Conservation (phyloP, 2,329 filamentous ascomycete genomes). For the Helotiales sp. region DNA sequence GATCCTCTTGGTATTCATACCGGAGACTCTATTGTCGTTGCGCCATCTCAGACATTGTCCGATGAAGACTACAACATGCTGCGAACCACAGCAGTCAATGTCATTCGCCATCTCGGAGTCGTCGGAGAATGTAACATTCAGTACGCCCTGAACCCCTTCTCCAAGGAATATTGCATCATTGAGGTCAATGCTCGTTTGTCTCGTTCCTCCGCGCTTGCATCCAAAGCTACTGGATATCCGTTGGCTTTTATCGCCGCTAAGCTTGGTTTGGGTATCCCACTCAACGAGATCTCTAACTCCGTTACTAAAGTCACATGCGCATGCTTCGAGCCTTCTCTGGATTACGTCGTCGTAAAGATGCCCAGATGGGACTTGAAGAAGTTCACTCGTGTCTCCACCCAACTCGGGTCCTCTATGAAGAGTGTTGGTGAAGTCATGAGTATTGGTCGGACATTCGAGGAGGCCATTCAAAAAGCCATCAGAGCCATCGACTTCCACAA, state of each 20-base stretch:
- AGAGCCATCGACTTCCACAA: constrained; percentile 95
- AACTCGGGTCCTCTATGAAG: constrained; percentile 98
- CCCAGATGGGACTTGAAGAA: constrained; percentile 99
- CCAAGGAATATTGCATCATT: constrained; percentile 97
- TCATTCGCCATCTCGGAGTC: constrained; percentile 95
- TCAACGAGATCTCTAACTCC: constrained; percentile 95
- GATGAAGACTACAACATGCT: constrained; percentile 99
- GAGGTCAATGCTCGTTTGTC: constrained; percentile 98
- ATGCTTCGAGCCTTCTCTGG: constrained; percentile 97
- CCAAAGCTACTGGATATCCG: constrained; percentile 96
- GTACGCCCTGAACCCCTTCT: constrained; percentile 95
- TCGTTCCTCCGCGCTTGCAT: constrained; percentile 91
- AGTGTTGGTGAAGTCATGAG: constrained; percentile 99
- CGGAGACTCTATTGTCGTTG: constrained; percentile 97
- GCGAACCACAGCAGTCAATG: constrained; percentile 93
- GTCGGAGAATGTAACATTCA: constrained; percentile 99
- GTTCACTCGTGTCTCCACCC: constrained; percentile 94
- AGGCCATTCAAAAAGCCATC: constrained; percentile 98
- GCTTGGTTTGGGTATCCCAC: constrained; percentile 88
- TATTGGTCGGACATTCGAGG: constrained; percentile 94
- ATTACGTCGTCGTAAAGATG: constrained; percentile 99
- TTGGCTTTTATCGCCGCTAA: constrained; percentile 97
- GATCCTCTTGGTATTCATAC: constrained; percentile 98
- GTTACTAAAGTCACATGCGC: constrained; percentile 96
- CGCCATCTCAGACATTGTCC: constrained; percentile 93